phyloP scores from a whole-genome alignment of 192 early-diverging fungal genomes.

The Backusella sp. region DNA sequence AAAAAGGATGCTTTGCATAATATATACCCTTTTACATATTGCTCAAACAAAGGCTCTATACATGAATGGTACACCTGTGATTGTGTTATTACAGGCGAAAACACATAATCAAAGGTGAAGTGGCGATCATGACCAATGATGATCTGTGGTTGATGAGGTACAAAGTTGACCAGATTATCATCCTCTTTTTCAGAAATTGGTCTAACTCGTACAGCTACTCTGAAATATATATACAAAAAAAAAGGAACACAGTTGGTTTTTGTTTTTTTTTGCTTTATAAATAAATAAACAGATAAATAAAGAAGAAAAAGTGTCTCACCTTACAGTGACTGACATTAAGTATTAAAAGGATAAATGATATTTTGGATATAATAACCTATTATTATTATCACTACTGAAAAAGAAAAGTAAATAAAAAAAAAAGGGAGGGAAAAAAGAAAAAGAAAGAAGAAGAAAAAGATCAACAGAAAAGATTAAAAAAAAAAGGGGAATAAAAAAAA shows the following conservation, averaged over 20 bases:
- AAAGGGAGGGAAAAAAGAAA: not conserved
- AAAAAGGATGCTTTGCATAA: not conserved
- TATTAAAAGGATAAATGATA: not conserved
- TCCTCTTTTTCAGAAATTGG: constrained; percentile 76
- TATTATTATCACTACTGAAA: not conserved
- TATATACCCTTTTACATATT: constrained; percentile 70
- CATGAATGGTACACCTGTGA: constrained; percentile 55
- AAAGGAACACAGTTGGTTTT: not conserved
- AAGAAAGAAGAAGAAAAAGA: not conserved
- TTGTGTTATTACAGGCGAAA: constrained; percentile 53
- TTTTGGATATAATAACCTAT: not conserved
- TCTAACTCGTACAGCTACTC: constrained; percentile 79
- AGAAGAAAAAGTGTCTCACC: not conserved
- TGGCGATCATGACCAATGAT: constrained; percentile 54
- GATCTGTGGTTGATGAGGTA: constrained; percentile 52
- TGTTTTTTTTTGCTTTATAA: not conserved
- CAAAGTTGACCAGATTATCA: constrained; percentile 51
- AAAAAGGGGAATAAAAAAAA: not conserved
- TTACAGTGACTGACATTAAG: not conserved
- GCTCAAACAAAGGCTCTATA: constrained; percentile 58
- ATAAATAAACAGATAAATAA: not conserved
- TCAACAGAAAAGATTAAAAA: not conserved
- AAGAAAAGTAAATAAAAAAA: not conserved
- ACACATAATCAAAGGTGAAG: constrained; percentile 74
- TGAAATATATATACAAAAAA: constrained; percentile 4